A percentile compares a stretch with the other conserved stretches of the same genome.
Evolutionary conservation across 164 flowering plant genomes (phyloP).

Genomic region (Piper betle): DNA sequence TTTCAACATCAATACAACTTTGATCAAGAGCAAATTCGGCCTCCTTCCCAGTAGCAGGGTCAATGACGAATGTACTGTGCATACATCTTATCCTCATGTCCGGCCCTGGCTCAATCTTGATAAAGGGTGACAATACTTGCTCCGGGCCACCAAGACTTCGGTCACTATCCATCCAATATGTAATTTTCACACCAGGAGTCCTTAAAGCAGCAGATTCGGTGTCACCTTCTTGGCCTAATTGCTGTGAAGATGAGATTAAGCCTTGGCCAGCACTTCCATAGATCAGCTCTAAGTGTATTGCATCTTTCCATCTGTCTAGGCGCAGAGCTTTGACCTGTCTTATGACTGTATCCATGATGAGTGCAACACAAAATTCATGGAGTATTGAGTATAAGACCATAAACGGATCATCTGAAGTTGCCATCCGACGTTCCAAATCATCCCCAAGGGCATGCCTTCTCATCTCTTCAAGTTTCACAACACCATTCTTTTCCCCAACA

Average conservation of each 20-base stretch:
- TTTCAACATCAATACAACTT: conserved; percentile 91
- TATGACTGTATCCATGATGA: conserved; percentile 88
- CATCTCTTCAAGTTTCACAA: conserved; percentile 63
- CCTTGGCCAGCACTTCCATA: conserved; percentile 50
- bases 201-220: conserved; percentile 56
- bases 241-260: conserved; percentile 31
- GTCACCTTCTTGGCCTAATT: conserved; percentile 66
- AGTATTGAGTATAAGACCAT: conserved; percentile 62
- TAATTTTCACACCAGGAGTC: conserved; percentile 79
- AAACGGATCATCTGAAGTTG: conserved; percentile 81
- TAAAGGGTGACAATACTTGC: conserved; percentile 47
- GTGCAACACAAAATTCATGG: conserved; percentile 88
- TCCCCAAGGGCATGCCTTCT: conserved; percentile 79
- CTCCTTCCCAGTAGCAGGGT: conserved; percentile 74
- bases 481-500: conserved; percentile 85
- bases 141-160: conserved; percentile 46
- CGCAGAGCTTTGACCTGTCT: conserved; percentile 80
- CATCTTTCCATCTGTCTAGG: conserved; percentile 93
- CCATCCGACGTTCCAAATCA: conserved; percentile 96
- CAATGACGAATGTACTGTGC: conserved; percentile 79
- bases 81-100: conserved; percentile 72
- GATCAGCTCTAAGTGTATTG: conserved; percentile 83
- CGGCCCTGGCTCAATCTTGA: conserved; percentile 86
- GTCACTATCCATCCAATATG: conserved; percentile 78
- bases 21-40: conserved; percentile 72